Conservation (phyloP, 345 rosid species). For the Salix purpurea region DNA sequence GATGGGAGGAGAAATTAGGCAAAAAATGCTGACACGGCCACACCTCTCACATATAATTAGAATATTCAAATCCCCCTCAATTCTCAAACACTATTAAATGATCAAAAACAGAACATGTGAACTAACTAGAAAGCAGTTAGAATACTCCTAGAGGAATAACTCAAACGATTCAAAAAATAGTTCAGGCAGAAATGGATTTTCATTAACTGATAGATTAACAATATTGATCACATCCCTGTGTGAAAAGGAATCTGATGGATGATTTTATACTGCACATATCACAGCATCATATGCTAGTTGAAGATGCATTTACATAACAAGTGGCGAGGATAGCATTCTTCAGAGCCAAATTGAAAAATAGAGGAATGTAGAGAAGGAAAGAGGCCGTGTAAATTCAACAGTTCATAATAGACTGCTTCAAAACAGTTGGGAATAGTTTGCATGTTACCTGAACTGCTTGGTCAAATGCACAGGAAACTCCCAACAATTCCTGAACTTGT, state of each 20-base stretch:
- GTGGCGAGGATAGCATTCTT: not conserved
- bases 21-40: not conserved
- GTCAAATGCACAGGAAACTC: conserved; percentile 84
- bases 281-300: not conserved
- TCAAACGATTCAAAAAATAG: not conserved
- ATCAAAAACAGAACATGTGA: too few relatives aligned
- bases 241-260: not conserved
- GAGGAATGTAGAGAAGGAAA: not conserved
- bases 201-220: not conserved
- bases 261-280: not conserved
- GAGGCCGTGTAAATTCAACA: not conserved
- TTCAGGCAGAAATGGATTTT: not conserved
- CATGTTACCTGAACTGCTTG: conserved; percentile 77
- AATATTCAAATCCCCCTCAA: not conserved
- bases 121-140: not conserved
- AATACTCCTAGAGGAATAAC: not conserved
- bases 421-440: not conserved
- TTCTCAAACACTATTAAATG: too few relatives aligned
- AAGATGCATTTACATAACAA: not conserved
- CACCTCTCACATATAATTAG: not conserved
- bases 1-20: not conserved
- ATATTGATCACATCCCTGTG: not conserved
- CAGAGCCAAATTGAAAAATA: not conserved
- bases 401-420: not conserved
- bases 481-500: conserved; percentile 87